These are phyloP conservation scores for Eremochloa ophiuroides DNA, from an alignment of 176 grass and related monocot genomes.

Conservation along the genomic window DNA sequence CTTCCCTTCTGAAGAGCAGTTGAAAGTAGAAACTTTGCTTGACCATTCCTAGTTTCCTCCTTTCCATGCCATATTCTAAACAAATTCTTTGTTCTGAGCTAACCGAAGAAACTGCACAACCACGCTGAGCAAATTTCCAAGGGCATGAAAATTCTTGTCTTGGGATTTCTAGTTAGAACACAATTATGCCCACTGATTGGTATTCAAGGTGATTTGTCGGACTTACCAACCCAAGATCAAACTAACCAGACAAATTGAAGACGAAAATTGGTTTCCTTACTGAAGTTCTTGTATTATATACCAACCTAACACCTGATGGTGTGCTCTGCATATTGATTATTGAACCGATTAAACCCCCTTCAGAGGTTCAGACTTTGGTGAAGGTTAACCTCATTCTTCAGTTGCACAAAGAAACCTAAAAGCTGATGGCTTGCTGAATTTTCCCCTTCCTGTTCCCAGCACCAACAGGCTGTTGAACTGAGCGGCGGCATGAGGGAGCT, in stretches of 20 bases:
- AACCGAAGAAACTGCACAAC: background rate
- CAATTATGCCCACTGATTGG: background rate
- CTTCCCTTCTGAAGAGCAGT: background rate
- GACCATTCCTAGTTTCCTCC: background rate
- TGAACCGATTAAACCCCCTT: background rate
- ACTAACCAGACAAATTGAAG: background rate
- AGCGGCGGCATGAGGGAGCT: conserved; percentile 62
- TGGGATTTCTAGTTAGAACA: background rate
- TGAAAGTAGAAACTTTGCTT: conserved; percentile 13
- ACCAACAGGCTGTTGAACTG: conserved; percentile 63
- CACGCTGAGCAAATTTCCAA: background rate
- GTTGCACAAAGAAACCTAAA: background rate
- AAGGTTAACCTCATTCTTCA: background rate
- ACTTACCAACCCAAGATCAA: background rate
- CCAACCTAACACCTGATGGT: background rate
- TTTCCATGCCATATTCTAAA: background rate
- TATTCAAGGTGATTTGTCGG: background rate
- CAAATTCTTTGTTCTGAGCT: background rate
- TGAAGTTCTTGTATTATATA: background rate
- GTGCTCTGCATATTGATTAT: background rate
- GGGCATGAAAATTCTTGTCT: background rate
- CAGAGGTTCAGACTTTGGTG: background rate
- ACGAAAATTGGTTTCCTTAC: background rate
- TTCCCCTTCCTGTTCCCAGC: conserved; percentile 25
- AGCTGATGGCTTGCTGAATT: background rate